These are phyloP conservation scores for Triticum urartu DNA, from an alignment of 176 grass and related monocot species.

Conservation along the genomic window DNA sequence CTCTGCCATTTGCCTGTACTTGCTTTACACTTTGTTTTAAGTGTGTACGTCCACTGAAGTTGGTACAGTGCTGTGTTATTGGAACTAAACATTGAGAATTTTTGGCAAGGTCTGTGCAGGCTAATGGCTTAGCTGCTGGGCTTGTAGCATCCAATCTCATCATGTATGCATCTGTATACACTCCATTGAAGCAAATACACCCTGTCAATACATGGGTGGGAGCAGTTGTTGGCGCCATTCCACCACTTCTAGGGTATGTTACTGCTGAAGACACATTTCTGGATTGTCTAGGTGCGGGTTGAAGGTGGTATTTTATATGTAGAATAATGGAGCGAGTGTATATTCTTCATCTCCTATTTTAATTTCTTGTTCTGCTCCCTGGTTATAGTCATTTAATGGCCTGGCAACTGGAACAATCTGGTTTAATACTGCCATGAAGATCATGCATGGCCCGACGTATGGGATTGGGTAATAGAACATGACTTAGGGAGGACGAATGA, in stretches of 20 bases:
- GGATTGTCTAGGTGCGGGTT: slow-evolving; percentile 15
- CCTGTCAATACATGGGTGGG: slow-evolving; percentile 98
- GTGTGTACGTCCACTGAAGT: not conserved
- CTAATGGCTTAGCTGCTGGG: slow-evolving; percentile 80
- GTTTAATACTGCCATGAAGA: not conserved
- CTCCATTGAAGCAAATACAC: slow-evolving; percentile 96
- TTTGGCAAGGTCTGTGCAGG: slow-evolving; percentile 75
- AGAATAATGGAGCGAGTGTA: not conserved
- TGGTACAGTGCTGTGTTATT: slow-evolving; percentile 18
- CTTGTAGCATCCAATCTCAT: slow-evolving; percentile 85
- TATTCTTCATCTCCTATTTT: slow-evolving; percentile 26
- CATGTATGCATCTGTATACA: slow-evolving; percentile 94
- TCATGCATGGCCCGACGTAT: not conserved
- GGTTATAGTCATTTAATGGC: not conserved
- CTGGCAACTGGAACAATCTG: not conserved
- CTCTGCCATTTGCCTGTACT: slow-evolving; percentile 11
- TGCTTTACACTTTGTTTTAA: not conserved
- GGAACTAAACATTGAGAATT: slow-evolving; percentile 48
- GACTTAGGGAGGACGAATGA: not conserved
- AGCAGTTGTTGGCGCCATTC: slow-evolving; percentile 91
- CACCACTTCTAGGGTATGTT: slow-evolving; percentile 87
- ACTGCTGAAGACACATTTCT: slow-evolving; percentile 11
- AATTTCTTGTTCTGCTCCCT: not conserved
- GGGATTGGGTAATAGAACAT: not conserved
- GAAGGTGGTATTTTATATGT: not conserved